Evolutionary conservation across 768 basidiomycete species (phyloP).

Genomic region (Boletellus emodensis): DNA sequence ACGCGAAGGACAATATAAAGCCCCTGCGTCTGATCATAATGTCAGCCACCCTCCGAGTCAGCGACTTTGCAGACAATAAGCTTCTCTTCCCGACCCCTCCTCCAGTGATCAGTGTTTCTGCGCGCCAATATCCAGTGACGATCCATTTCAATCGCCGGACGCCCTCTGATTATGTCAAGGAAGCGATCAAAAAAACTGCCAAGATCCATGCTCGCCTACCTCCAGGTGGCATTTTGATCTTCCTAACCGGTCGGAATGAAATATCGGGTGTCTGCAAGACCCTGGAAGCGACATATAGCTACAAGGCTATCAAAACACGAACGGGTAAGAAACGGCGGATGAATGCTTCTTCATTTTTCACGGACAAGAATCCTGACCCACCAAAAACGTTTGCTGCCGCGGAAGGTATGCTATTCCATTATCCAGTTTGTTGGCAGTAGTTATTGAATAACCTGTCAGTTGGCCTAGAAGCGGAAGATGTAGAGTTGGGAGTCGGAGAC

Average conservation of each 20-base stretch:
- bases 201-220: slow-evolving; percentile 94
- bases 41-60: slow-evolving; percentile 95
- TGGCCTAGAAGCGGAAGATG: slow-evolving; percentile 77
- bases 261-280: slow-evolving; percentile 81
- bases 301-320: slow-evolving; percentile 55
- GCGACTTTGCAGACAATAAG: slow-evolving; percentile 86
- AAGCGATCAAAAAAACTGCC: slow-evolving; percentile 83
- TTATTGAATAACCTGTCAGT: slow-evolving; percentile 34
- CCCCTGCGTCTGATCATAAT: slow-evolving; percentile 94
- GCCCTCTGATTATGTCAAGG: slow-evolving; percentile 79
- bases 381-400: slow-evolving; percentile 15
- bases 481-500: slow-evolving; percentile 56
- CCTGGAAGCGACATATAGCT: slow-evolving; percentile 74
- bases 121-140: slow-evolving; percentile 93
- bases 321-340: slow-evolving; percentile 33
- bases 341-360: slow-evolving; percentile 28
- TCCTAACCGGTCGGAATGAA: slow-evolving; percentile 95
- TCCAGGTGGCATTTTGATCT: slow-evolving; percentile 88
- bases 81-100: slow-evolving; percentile 78
- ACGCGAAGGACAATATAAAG: slow-evolving; percentile 68
- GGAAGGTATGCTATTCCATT: slow-evolving; percentile 10
- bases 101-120: slow-evolving; percentile 86
- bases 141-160: slow-evolving; percentile 91
- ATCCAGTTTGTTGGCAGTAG: neutral
- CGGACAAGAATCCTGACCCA: slow-evolving; percentile 18